Evolutionary conservation across 257 asterid species (phyloP), one percentile per base, ranked within the genome.

Genomic region (Scutellaria galericulata): DNA sequence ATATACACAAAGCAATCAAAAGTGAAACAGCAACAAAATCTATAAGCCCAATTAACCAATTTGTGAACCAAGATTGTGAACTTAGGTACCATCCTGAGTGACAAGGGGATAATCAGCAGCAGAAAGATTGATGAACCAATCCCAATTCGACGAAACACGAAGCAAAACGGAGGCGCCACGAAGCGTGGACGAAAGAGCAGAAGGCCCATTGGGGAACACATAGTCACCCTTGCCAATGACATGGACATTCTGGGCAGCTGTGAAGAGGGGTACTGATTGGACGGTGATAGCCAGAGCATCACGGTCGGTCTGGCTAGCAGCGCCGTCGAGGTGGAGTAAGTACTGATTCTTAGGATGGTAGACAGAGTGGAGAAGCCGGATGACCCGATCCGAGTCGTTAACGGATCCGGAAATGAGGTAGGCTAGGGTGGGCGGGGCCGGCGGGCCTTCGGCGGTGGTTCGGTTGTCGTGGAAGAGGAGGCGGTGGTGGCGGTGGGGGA

Each of bases 71-170:
- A 61, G 48, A 20, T 6, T 5, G 62, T 1, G 41, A 66, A 48
- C 6, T 62, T 50, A 18, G 65, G 64, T 86, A 90, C 98, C 98
- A 88, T 92, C 99, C 79, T 94, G 99, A 51, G 91, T 82, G 64
- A 91, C 79, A 58, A 94, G 95, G 10, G 99, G 99, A 66, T 94
- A 95, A 84, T 87, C 93, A 62, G 80, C 81, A 20, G 80, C 97
- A 46, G 86, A 81, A 4, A 95, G 96, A 73, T 83, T 88, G 37
- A 95, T 82, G 78, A 92, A 87, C 99, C 98, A 95, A 85, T 95
- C 95, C 99, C 99, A 95, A 45, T 73, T 75, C n/a, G 62, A 14
- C 22, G 85, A 79, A 22, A 91, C 4, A 1, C 89, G 84, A 7
- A 90, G 86, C 84, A 92, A 68, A 72, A 86, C 78, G 2, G 97